A percentile compares a stretch with the other conserved stretches of the same genome.
Evolutionary conservation across 2,329 filamentous ascomycete genomes (phyloP).

Genomic region (Exophiala oligosperma): DNA sequence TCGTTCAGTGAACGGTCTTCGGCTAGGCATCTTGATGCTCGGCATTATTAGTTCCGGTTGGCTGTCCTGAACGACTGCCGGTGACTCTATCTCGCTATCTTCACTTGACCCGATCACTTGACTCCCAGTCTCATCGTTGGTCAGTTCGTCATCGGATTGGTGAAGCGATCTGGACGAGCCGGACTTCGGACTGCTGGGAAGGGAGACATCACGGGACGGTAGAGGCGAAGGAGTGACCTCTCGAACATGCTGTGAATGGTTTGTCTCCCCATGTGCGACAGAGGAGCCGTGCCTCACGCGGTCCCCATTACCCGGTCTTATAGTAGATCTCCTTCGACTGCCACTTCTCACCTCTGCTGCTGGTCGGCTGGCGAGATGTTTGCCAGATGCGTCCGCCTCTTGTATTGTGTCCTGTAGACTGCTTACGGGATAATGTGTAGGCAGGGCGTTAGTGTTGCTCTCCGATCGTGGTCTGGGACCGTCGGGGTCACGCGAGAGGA

Average conservation of each 20-base stretch:
- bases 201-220: slow-evolving; percentile 40
- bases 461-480: slow-evolving; percentile 29
- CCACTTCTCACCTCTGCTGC: slow-evolving; percentile 34
- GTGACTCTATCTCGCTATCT: slow-evolving; percentile 53
- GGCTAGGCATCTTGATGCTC: slow-evolving; percentile 84
- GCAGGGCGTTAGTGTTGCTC: not conserved
- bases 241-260: slow-evolving; percentile 28
- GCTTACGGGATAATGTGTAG: slow-evolving; percentile 12
- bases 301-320: slow-evolving; percentile 26
- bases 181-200: slow-evolving; percentile 62
- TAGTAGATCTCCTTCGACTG: slow-evolving; percentile 29
- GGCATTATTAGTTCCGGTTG: slow-evolving; percentile 92
- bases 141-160: slow-evolving; percentile 58
- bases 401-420: slow-evolving; percentile 38
- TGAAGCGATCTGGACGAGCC: slow-evolving; percentile 59
- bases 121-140: slow-evolving; percentile 55
- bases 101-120: slow-evolving; percentile 56
- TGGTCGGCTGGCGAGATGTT: slow-evolving; percentile 28
- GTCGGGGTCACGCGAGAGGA: slow-evolving; percentile 56
- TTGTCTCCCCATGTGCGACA: slow-evolving; percentile 25
- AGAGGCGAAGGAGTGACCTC: slow-evolving; percentile 32
- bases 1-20: slow-evolving; percentile 83
- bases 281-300: slow-evolving; percentile 17
- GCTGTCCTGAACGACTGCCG: slow-evolving; percentile 37
- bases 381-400: slow-evolving; percentile 32